Base-by-base conservation (phyloP, 768 basidiomycete genomes). In the Agaricus subrufescens region DNA sequence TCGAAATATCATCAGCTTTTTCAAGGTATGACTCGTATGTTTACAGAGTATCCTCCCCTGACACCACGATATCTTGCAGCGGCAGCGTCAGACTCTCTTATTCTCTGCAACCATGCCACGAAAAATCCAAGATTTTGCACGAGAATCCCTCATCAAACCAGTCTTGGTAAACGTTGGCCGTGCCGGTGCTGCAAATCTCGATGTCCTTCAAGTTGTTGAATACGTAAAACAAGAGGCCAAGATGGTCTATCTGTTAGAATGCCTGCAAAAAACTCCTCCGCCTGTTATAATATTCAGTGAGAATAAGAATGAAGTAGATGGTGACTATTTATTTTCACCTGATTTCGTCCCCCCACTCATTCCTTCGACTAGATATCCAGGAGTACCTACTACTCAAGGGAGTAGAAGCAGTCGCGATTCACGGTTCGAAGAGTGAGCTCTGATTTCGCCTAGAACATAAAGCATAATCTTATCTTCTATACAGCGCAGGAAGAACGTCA, bases 231-330 rank as follows among this genome's bases (percentile, higher is more conserved):
- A 97, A 67, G 97, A 98, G 72, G 97, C 97, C 0, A 99, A 99
- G 73, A 98, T 98, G 97, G 95, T 99, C 1, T 99, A 98, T 70
- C 80, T 98, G 14, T 77, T 99, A 46, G 97, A 99, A 70, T 98
- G 95, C 69, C 71, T 99, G 59, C 97, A 98, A 68, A 99, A 98
- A 75, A 99, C 97, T 0, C 88, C 97, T 0, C 97, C 97, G 6
- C 97, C 97, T 1, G 94, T 96, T 48, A 97, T 98, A 71, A 83
- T 98, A 56, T 99, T 99, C 70, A 94, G 90, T 61, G 97, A 99
- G 68, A 98, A 96, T 75, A 99, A 99, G 79, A 98, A 99, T 67
- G 97, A 99, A 69, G 97, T 99, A n/a, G 97, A 99, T 66, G 95
- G 94, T 94, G 61, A 63, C 82, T 59, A 9, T 39, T 57, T 45